These are phyloP conservation scores for Myxozyma udenii DNA, from an alignment of 805 yeast species.

Conservation along the genomic window DNA sequence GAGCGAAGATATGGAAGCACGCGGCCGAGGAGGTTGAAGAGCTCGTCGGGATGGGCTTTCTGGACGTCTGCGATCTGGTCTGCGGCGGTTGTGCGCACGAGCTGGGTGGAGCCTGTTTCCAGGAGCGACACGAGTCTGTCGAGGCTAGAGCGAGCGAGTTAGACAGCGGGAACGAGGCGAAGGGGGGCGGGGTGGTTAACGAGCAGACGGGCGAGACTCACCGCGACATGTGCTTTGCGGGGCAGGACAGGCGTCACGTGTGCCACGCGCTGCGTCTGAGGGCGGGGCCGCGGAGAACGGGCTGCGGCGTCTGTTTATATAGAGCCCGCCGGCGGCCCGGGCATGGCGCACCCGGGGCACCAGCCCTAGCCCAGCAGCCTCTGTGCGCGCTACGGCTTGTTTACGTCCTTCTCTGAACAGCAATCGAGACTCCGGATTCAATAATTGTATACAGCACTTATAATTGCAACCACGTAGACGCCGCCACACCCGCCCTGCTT, in stretches of 20 bases:
- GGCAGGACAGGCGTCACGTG: constrained; percentile 8
- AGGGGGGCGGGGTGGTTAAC: neutral
- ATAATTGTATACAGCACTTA: no score
- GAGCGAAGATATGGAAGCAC: constrained; percentile 85
- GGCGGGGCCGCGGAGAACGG: constrained; percentile 12
- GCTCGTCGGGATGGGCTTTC: constrained; percentile 90
- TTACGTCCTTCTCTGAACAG: no score
- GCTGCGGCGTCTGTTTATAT: constrained; percentile 20
- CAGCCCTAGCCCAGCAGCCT: neutral
- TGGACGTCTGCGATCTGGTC: constrained; percentile 94
- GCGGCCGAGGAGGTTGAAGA: constrained; percentile 73
- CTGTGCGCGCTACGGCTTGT: no score
- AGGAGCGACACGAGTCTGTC: constrained; percentile 58
- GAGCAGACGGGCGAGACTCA: neutral
- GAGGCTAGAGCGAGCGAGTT: constrained; percentile 46
- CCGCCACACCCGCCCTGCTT: no score
- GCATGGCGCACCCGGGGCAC: constrained; percentile 4
- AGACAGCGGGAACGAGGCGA: neutral
- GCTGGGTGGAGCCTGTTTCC: constrained; percentile 93
- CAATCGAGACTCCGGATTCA: no score
- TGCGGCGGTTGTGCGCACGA: constrained; percentile 93
- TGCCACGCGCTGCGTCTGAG: neutral
- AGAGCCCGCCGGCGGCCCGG: constrained; percentile 7
- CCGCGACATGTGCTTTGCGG: constrained; percentile 27
- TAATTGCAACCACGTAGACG: no score